Base-by-base conservation (phyloP, 2,329 filamentous ascomycete species). In the Triangularia setosa region DNA sequence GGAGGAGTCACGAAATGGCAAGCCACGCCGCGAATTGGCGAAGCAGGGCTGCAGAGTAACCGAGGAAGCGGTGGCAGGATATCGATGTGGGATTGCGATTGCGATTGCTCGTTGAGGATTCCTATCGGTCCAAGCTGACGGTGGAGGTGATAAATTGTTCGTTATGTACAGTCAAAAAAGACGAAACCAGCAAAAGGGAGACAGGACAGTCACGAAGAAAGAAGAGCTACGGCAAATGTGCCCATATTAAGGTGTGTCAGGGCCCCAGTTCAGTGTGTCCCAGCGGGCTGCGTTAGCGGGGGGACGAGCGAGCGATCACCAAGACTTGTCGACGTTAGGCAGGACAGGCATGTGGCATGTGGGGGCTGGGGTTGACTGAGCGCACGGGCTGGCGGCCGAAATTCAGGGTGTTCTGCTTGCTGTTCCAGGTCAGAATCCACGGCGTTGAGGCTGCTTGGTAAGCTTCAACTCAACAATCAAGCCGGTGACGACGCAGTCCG, bases 381-480 rank as follows among this genome's bases (percentile, higher is more conserved):
- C 60, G 64, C 64, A 65, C 64, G 58, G 64, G 61, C 64, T 57
- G 52, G 53, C 58, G 30, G 56, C 56, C 52, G 24, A 60, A 63
- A 62, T 63, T 65, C 64, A 65, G 60, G 57, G 60, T 62, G 60
- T 23, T n/a, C 57, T 60, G 30, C 62, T 57, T 44, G 33, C 28
- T 59, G 58, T 59, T 56, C 56, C 33, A 27, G n/a, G 21, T 57
- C 55, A 7, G 14, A 5, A 4, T 8, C 6, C 5, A 48, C 16
- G 35, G 35, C 14, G 35, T 8, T 27, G 33, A 21, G 33, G 54
- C 27, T 28, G 58, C 24, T 60, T 60, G 35, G 58, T 60, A 60
- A 60, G 58, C 58, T 60, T 44, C 57, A 59, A 9, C 30, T 33
- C 30, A 9, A 33, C 30, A 33, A 25, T 11, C 33, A 44, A 40